These are phyloP conservation scores for Tephrocybe sp. DNA, from an alignment of 768 basidiomycete species.

Conservation along the genomic window DNA sequence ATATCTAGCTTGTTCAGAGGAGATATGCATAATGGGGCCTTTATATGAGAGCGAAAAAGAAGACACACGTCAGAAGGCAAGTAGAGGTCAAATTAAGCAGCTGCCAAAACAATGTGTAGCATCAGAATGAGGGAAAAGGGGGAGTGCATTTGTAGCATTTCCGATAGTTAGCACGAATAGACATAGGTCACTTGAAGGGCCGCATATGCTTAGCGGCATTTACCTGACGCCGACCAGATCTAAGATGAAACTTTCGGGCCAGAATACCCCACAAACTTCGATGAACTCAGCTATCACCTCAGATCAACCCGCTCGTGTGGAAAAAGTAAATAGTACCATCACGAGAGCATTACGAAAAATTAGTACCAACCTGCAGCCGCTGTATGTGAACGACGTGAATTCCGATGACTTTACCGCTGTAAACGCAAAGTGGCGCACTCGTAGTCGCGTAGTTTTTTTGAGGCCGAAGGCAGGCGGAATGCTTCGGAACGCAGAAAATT, in stretches of 20 bases:
- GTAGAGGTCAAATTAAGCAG: background rate
- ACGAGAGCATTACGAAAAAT: no score
- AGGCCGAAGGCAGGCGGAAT: no score
- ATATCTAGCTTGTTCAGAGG: background rate
- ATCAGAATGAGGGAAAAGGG: conserved; percentile 6
- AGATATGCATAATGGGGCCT: background rate
- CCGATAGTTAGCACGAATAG: background rate
- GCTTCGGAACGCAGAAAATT: no score
- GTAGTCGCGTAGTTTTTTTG: no score
- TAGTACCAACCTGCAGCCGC: no score
- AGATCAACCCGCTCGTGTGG: background rate
- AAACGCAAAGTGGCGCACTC: no score
- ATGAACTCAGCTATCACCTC: conserved; percentile 3
- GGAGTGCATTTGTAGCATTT: background rate
- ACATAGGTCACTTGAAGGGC: conserved; percentile 1
- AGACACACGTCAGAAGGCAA: conserved; percentile 4
- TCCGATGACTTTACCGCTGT: no score
- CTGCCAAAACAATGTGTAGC: conserved; percentile 4
- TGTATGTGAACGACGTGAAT: no score
- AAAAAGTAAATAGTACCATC: background rate
- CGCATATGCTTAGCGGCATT: conserved; percentile 15
- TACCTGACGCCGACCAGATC: conserved; percentile 16
- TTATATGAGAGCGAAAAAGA: background rate
- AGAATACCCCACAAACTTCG: conserved; percentile 5
- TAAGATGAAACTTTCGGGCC: conserved; percentile 7